Evolutionary conservation across 495 filamentous ascomycete species (phyloP).

Genomic region (Pseudoneurospora amorphoporcata): DNA sequence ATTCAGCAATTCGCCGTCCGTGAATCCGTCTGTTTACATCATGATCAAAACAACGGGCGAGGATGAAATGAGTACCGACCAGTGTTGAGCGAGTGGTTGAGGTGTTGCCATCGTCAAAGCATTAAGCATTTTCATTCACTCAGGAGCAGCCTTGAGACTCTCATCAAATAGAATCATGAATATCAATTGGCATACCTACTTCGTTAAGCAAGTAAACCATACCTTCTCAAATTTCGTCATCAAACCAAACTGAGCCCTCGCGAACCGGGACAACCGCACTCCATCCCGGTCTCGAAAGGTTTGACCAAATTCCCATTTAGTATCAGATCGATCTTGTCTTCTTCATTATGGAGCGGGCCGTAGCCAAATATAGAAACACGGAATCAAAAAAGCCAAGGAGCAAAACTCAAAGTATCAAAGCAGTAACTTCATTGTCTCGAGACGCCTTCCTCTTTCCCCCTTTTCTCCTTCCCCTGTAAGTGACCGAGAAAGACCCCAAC

Average conservation of each 20-base stretch:
- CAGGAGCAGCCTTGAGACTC: not conserved
- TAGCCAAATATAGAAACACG: not conserved
- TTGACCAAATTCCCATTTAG: not conserved
- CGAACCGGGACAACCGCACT: slow-evolving; percentile 11
- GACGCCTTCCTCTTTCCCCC: not conserved
- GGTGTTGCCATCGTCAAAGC: too few species aligned
- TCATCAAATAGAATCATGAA: not conserved
- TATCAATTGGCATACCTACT: not conserved
- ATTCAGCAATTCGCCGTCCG: not conserved
- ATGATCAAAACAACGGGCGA: not conserved
- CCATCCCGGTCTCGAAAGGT: not conserved
- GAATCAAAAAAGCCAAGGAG: not conserved
- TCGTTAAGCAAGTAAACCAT: not conserved
- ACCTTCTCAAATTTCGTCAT: not conserved
- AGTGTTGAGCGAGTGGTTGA: not conserved
- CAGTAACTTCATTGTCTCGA: not conserved
- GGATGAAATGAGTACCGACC: not conserved
- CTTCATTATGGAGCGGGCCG: not conserved
- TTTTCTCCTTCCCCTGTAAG: not conserved
- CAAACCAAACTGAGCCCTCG: not conserved
- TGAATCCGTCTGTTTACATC: not conserved
- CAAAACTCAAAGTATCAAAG: not conserved
- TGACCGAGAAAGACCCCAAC: not conserved
- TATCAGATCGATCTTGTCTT: not conserved
- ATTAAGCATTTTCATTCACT: not conserved